phyloP scores from a whole-genome alignment of 768 basidiomycete genomes.

The Rhizopogon roseolus region DNA sequence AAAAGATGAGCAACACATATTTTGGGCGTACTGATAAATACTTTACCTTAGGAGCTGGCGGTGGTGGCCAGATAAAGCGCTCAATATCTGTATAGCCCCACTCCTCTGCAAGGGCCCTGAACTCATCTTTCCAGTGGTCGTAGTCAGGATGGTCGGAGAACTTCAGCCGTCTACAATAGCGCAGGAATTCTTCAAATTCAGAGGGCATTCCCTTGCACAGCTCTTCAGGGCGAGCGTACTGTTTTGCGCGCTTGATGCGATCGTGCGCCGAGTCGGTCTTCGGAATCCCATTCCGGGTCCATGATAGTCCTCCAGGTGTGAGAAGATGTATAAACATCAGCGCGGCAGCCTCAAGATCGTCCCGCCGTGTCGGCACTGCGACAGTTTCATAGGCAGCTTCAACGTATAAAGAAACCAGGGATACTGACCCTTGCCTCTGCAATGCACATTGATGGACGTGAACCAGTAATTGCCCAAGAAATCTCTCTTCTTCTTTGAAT shows the following conservation, averaged over 20 bases:
- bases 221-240: slow-evolving; percentile 53
- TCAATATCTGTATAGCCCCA: slow-evolving; percentile 54
- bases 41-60: slow-evolving; percentile 28
- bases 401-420: slow-evolving; percentile 9
- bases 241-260: slow-evolving; percentile 61
- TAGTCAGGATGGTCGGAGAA: slow-evolving; percentile 73
- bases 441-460: slow-evolving; percentile 73
- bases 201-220: slow-evolving; percentile 65
- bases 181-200: slow-evolving; percentile 73
- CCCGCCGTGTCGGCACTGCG: slow-evolving; percentile 71
- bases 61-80: slow-evolving; percentile 72
- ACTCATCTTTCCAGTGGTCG: slow-evolving; percentile 56
- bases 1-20: slow-evolving; percentile 1
- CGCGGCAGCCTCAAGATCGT: slow-evolving; percentile 74
- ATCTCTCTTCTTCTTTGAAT: slow-evolving; percentile 61
- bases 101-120: slow-evolving; percentile 55
- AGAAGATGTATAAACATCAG: slow-evolving; percentile 79
- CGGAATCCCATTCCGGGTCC: slow-evolving; percentile 80
- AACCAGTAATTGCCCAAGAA: slow-evolving; percentile 89
- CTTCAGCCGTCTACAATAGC: slow-evolving; percentile 63
- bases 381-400: slow-evolving; percentile 14
- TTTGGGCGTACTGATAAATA: background rate
- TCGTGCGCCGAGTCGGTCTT: slow-evolving; percentile 62
- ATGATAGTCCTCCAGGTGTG: slow-evolving; percentile 68
- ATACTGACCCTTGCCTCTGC: slow-evolving; percentile 61